Percentiles rank a stretch among this genome's conserved stretches.
Evolutionary conservation across 345 rosid genomes (phyloP).

Genomic region (Bruguiera gymnorhiza): DNA sequence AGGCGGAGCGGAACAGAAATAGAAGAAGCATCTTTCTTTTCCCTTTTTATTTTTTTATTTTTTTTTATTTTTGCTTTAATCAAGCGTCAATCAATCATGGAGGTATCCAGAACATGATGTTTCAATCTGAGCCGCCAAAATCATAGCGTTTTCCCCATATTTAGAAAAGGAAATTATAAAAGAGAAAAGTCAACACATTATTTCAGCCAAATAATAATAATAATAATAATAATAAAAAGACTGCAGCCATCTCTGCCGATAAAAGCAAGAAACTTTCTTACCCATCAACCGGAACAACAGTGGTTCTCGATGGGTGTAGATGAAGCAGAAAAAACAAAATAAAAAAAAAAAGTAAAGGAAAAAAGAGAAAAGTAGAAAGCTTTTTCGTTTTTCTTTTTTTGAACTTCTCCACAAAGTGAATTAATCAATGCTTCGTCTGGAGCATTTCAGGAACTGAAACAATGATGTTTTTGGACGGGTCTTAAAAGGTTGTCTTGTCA

Average conservation of each 20-base stretch:
- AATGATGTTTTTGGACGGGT: constrained; percentile 6
- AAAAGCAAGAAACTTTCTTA: no score
- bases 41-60: no score
- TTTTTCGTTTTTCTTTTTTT: no score
- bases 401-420: no score
- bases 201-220: not conserved
- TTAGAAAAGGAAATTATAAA: constrained; percentile 2
- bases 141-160: constrained; percentile 2
- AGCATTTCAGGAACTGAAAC: no score
- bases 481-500: not conserved
- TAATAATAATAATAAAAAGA: not conserved
- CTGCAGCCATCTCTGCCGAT: not conserved
- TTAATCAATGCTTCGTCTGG: no score
- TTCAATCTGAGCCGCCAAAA: constrained; percentile 28
- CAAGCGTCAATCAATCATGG: constrained; percentile 1
- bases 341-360: no score
- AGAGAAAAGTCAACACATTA: not conserved
- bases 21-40: not conserved
- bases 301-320: no score
- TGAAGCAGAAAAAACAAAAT: no score
- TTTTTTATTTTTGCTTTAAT: not conserved
- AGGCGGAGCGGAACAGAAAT: not conserved
- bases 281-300: no score
- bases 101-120: constrained; percentile 22
- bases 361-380: no score